These are phyloP conservation scores for Batkoa obscura DNA, from an alignment of 371 early-diverging fungal species.

Conservation along the genomic window DNA sequence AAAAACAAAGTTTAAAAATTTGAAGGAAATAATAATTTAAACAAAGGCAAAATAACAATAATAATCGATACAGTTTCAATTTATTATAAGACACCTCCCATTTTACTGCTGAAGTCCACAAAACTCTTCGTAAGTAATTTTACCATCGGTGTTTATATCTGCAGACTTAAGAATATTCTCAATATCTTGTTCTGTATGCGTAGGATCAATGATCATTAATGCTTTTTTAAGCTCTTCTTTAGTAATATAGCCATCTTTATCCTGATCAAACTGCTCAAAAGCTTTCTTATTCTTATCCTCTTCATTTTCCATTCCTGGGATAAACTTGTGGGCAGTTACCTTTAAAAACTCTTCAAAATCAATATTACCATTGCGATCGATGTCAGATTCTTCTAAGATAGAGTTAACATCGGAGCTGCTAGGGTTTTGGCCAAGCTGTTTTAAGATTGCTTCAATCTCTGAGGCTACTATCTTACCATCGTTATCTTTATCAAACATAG, in stretches of 20 bases:
- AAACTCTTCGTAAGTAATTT: slow-evolving; percentile 5
- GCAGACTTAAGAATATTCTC: neutral
- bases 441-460: neutral
- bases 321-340: slow-evolving; percentile 4
- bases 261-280: neutral
- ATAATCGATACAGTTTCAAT: too few species aligned
- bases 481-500: slow-evolving; percentile 2
- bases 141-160: slow-evolving; percentile 3
- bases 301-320: neutral
- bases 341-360: slow-evolving; percentile 6
- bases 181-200: neutral
- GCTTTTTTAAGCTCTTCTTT: slow-evolving; percentile 1
- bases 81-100: too few species aligned
- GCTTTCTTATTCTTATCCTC: neutral
- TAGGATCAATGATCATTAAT: neutral
- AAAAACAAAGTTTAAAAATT: too few species aligned
- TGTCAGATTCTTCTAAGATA: neutral
- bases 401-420: neutral
- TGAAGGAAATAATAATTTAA: too few species aligned
- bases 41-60: too few species aligned
- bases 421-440: neutral
- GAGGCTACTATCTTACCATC: slow-evolving; percentile 1
- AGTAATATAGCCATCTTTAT: slow-evolving; percentile 7
- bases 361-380: neutral
- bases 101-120: neutral